A percentile compares a stretch with the other conserved stretches of the same genome.
phyloP scores from a whole-genome alignment of 805 yeast genomes.

The Jamesozyma jinghongensis region DNA sequence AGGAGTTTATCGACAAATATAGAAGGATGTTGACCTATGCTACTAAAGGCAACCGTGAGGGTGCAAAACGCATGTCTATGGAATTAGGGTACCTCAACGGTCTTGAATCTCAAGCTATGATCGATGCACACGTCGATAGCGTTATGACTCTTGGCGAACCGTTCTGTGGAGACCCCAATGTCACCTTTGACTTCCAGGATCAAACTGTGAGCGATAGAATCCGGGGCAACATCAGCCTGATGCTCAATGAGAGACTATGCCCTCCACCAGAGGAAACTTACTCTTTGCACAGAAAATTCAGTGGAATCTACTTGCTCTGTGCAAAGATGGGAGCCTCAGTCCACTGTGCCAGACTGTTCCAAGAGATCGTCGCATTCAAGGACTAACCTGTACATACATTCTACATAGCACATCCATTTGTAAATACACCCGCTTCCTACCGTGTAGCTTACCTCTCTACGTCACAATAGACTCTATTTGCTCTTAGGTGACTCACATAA shows the following conservation, averaged over 20 bases:
- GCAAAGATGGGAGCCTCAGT: slow-evolving; percentile 76
- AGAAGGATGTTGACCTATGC: slow-evolving; percentile 68
- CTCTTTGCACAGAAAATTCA: slow-evolving; percentile 87
- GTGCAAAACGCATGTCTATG: slow-evolving; percentile 55
- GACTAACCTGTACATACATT: slow-evolving; percentile 1
- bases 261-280: slow-evolving; percentile 99
- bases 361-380: slow-evolving; percentile 56
- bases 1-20: slow-evolving; percentile 60
- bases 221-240: slow-evolving; percentile 73
- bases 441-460: no score
- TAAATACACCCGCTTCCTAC: no score
- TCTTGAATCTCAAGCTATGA: slow-evolving; percentile 77
- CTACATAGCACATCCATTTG: background rate
- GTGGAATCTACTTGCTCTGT: slow-evolving; percentile 88
- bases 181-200: slow-evolving; percentile 57
- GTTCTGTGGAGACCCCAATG: slow-evolving; percentile 42
- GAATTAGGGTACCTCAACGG: slow-evolving; percentile 88
- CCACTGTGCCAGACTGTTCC: slow-evolving; percentile 68
- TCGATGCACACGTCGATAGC: slow-evolving; percentile 85
- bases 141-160: slow-evolving; percentile 91
- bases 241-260: slow-evolving; percentile 83
- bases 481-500: no score
- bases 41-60: slow-evolving; percentile 52
- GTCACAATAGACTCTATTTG: no score
- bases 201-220: slow-evolving; percentile 95